A percentile compares a stretch with the other conserved stretches of the same genome.
These are phyloP conservation scores for Leptographium wingfieldii DNA, from an alignment of 2,329 filamentous ascomycete species.

Conservation along the genomic window DNA sequence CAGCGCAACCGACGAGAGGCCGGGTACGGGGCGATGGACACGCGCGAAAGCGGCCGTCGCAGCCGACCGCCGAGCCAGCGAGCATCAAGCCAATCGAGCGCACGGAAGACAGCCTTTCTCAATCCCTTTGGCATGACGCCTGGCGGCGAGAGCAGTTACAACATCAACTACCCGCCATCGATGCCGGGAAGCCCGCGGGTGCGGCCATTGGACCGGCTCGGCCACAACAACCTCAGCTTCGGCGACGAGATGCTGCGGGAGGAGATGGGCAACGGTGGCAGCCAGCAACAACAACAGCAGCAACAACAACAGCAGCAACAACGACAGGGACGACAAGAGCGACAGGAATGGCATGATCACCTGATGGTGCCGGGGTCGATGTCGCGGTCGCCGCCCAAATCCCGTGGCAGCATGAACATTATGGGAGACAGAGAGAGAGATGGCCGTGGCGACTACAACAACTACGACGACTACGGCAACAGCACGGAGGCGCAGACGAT, in stretches of 20 bases:
- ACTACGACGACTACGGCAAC: too few species aligned
- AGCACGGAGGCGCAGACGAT: neutral
- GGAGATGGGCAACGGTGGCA: conserved; percentile 29
- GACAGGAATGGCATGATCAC: neutral
- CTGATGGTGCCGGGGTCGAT: too few species aligned
- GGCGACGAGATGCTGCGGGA: conserved; percentile 61
- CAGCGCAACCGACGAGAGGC: conserved; percentile 12
- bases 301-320: neutral
- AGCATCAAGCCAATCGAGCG: conserved; percentile 40
- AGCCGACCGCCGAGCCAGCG: conserved; percentile 26
- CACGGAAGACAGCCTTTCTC: conserved; percentile 19
- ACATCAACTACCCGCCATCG: conserved; percentile 58
- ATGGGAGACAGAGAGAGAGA: too few species aligned
- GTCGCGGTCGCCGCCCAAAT: neutral
- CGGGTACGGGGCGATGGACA: conserved; percentile 8
- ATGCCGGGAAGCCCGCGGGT: conserved; percentile 49
- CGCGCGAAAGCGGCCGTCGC: conserved; percentile 29
- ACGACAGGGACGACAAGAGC: neutral
- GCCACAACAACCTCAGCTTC: conserved; percentile 47
- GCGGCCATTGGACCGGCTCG: conserved; percentile 33
- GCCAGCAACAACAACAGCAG: conserved; percentile 7
- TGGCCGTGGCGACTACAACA: too few species aligned
- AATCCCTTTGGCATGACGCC: conserved; percentile 14
- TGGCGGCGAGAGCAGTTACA: conserved; percentile 27
- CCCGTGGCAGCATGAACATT: too few species aligned